These are phyloP conservation scores for Coniochaeta pulveracea DNA, from an alignment of 2,329 filamentous ascomycete species.

Conservation along the genomic window DNA sequence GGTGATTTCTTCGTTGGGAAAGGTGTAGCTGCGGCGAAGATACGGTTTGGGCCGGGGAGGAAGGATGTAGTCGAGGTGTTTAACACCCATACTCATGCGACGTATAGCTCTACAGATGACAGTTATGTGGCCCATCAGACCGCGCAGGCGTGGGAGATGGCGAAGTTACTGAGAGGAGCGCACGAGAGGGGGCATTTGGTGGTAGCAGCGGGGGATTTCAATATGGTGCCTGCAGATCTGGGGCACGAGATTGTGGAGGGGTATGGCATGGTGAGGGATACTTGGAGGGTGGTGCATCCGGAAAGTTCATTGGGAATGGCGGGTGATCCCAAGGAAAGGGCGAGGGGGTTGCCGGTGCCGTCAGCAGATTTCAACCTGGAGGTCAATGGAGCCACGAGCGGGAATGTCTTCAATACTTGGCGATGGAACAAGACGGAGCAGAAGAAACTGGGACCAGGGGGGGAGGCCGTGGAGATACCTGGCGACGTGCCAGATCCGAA, in stretches of 20 bases:
- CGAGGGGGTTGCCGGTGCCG: conserved; percentile 56
- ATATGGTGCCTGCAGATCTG: conserved; percentile 83
- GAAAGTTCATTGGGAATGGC: conserved; percentile 71
- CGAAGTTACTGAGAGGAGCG: conserved; percentile 77
- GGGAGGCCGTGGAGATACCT: conserved; percentile 49
- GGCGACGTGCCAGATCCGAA: conserved; percentile 54
- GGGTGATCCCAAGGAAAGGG: conserved; percentile 53
- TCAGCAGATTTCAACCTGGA: conserved; percentile 66
- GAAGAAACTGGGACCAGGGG: conserved; percentile 54
- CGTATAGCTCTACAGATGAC: conserved; percentile 68
- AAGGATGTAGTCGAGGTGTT: conserved; percentile 77
- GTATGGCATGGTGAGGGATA: conserved; percentile 67
- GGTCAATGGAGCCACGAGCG: conserved; percentile 79
- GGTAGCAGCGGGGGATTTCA: conserved; percentile 85
- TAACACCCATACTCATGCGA: conserved; percentile 82
- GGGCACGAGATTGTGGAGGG: conserved; percentile 73
- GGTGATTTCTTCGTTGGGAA: conserved; percentile 97
- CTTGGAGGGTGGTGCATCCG: conserved; percentile 76
- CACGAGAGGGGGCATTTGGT: conserved; percentile 73
- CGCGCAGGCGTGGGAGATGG: conserved; percentile 89
- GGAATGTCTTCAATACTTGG: conserved; percentile 85
- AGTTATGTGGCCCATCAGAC: conserved; percentile 85
- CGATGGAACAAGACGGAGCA: conserved; percentile 67
- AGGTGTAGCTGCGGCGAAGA: conserved; percentile 73
- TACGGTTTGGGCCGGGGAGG: conserved; percentile 54